Evolutionary conservation across 345 rosid genomes (phyloP).

Genomic region (Lepidium sativum): DNA sequence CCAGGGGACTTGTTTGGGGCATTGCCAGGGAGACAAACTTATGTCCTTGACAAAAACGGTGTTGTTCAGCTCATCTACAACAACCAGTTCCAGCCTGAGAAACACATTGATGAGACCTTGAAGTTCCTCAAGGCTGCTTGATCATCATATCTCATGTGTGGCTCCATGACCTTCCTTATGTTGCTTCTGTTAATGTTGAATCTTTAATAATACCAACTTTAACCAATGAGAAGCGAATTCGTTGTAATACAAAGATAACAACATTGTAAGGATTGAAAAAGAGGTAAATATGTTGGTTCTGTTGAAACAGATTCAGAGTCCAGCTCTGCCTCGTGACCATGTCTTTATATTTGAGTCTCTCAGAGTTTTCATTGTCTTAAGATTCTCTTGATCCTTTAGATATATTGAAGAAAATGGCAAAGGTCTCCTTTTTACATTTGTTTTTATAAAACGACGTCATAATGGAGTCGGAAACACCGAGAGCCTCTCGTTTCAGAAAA

Average conservation of each 20-base stretch:
- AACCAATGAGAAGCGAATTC: neutral
- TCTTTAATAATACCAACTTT: neutral
- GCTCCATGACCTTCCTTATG: neutral
- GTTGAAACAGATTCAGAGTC: no score
- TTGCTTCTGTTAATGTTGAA: neutral
- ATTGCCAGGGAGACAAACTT: constrained; percentile 92
- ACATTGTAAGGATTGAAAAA: neutral
- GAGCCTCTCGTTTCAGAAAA: constrained; percentile 10
- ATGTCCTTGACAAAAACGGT: constrained; percentile 89
- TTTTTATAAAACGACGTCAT: constrained; percentile 1
- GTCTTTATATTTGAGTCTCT: neutral
- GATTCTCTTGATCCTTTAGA: neutral
- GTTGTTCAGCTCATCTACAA: constrained; percentile 83
- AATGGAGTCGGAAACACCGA: neutral
- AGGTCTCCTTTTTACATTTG: neutral
- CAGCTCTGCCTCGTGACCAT: no score
- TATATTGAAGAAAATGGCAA: neutral
- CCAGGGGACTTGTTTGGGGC: constrained; percentile 79
- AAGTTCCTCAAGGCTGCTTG: constrained; percentile 38
- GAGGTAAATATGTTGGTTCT: neutral
- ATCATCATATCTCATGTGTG: constrained; percentile 5
- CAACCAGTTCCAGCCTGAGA: constrained; percentile 96
- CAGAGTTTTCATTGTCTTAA: no score
- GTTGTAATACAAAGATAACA: no score
- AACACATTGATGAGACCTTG: constrained; percentile 92